A percentile compares a stretch with the other conserved stretches of the same genome.
These are phyloP conservation scores for Zopfochytrium polystomum DNA, from an alignment of 371 early-diverging fungal genomes.

Conservation along the genomic window DNA sequence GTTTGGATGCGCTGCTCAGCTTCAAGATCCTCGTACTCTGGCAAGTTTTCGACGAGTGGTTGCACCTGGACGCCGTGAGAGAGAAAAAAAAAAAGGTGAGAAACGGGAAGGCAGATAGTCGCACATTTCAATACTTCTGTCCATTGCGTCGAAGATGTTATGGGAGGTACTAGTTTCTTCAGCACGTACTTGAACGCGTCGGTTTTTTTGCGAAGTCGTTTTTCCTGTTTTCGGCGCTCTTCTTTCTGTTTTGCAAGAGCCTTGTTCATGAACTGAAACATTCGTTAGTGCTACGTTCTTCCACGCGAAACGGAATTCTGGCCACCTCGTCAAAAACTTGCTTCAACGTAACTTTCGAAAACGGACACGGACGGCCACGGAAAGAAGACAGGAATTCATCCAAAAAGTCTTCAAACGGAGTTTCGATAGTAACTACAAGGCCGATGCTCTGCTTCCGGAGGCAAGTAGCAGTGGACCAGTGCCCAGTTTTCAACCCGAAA, in stretches of 20 bases:
- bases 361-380: not conserved
- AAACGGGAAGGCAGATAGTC: no score
- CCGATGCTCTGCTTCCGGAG: conserved; percentile 43
- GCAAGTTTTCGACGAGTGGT: conserved; percentile 51
- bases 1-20: conserved; percentile 63
- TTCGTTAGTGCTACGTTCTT: not conserved
- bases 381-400: conserved; percentile 13
- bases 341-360: conserved; percentile 28
- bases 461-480: not conserved
- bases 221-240: conserved; percentile 69
- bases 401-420: conserved; percentile 51
- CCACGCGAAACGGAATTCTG: conserved; percentile 14
- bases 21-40: conserved; percentile 64
- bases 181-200: conserved; percentile 72
- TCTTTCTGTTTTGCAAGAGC: conserved; percentile 65
- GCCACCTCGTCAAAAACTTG: conserved; percentile 53
- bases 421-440: conserved; percentile 54
- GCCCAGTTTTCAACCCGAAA: not conserved
- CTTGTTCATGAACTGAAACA: conserved; percentile 53
- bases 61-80: conserved; percentile 59
- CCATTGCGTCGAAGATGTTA: conserved; percentile 65
- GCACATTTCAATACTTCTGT: no score
- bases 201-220: conserved; percentile 62
- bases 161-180: conserved; percentile 60
- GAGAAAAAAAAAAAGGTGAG: no score